Evolutionary conservation across 1,139 yeast genomes (phyloP).

Genomic region (Diutina neorugosa): DNA sequence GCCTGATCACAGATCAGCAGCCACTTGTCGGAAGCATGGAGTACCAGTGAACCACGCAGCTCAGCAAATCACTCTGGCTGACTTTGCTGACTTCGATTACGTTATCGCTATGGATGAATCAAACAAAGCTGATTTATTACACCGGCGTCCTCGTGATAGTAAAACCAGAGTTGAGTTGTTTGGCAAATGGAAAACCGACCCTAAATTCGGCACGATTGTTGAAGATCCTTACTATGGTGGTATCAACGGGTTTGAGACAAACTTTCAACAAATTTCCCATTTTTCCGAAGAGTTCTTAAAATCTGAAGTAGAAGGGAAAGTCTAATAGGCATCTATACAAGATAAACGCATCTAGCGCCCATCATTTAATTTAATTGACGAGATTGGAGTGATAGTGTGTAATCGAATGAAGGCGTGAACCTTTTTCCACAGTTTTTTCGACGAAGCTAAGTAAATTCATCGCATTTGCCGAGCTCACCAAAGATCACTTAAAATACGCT

Average conservation of each 20-base stretch:
- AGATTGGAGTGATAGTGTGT: too few relatives aligned
- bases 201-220: conserved; percentile 41
- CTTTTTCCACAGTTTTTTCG: too few relatives aligned
- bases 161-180: conserved; percentile 47
- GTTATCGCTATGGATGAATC: conserved; percentile 76
- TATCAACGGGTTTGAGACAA: conserved; percentile 63
- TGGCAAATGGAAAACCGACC: conserved; percentile 62
- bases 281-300: conserved; percentile 57
- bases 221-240: conserved; percentile 94
- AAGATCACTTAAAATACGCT: too few relatives aligned
- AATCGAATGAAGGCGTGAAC: too few relatives aligned
- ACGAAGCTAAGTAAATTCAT: too few relatives aligned
- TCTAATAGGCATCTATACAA: not conserved
- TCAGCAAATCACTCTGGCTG: conserved; percentile 49
- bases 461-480: not conserved
- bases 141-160: conserved; percentile 44
- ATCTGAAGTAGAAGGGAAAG: conserved; percentile 23
- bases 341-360: too few relatives aligned
- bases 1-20: conserved; percentile 66
- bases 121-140: conserved; percentile 48
- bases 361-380: too few relatives aligned
- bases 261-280: conserved; percentile 61
- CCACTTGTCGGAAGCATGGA: conserved; percentile 58
- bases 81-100: conserved; percentile 67
- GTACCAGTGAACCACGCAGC: conserved; percentile 69